A percentile compares a stretch with the other conserved stretches of the same genome.
Evolutionary conservation across 805 yeast species (phyloP).

Genomic region (Wickerhamomyces tratensis): DNA sequence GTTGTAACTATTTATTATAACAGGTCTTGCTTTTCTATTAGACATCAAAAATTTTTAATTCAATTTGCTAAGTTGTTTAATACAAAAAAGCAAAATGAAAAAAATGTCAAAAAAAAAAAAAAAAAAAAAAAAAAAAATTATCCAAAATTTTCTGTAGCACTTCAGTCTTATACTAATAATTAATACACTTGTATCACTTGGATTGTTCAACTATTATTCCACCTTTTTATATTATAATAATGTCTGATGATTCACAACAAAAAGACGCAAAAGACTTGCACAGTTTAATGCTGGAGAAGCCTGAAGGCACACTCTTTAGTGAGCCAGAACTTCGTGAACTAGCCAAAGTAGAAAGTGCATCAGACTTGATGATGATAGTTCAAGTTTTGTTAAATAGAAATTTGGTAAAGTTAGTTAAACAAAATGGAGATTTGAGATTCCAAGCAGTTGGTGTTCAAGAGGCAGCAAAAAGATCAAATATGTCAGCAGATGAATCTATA

Average conservation of each 20-base stretch:
- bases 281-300: slow-evolving; percentile 46
- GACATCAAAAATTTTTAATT: too few relatives aligned
- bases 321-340: slow-evolving; percentile 60
- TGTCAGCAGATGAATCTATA: slow-evolving; percentile 84
- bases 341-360: slow-evolving; percentile 30
- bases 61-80: too few relatives aligned
- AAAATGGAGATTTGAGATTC: slow-evolving; percentile 59
- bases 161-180: too few relatives aligned
- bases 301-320: slow-evolving; percentile 40
- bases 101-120: too few relatives aligned
- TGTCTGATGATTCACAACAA: neutral
- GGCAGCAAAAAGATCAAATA: slow-evolving; percentile 65
- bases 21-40: too few relatives aligned
- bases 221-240: too few relatives aligned
- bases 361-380: slow-evolving; percentile 34
- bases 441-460: slow-evolving; percentile 66
- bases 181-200: too few relatives aligned
- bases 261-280: slow-evolving; percentile 50
- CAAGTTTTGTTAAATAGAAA: slow-evolving; percentile 48
- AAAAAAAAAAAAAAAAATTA: too few relatives aligned
- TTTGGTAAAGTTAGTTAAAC: slow-evolving; percentile 59
- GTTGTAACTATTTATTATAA: too few relatives aligned
- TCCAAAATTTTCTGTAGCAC: too few relatives aligned
- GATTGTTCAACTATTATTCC: too few relatives aligned
- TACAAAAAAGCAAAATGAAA: too few relatives aligned